phyloP scores from a whole-genome alignment of 768 basidiomycete species.

The Trametes cubensis region DNA sequence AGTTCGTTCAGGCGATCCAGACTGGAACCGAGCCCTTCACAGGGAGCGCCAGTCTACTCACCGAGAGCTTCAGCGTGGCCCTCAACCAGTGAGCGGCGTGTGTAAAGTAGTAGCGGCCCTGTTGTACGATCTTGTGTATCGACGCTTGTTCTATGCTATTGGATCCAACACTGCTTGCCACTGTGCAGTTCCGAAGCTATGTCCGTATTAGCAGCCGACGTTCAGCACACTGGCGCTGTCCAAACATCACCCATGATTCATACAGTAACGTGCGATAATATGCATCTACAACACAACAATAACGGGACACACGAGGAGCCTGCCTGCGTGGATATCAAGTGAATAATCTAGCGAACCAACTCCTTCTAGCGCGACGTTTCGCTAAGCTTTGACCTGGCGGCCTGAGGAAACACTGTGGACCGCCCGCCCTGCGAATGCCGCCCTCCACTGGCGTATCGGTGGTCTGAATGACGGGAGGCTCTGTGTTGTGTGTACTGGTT shows the following conservation, averaged over 20 bases:
- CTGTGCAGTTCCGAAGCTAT: too few species aligned
- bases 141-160: neutral
- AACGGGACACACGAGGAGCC: too few species aligned
- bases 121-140: neutral
- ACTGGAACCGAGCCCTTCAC: slow-evolving; percentile 59
- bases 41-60: slow-evolving; percentile 51
- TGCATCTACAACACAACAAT: too few species aligned
- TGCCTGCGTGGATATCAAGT: neutral
- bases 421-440: slow-evolving; percentile 2
- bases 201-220: too few species aligned
- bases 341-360: slow-evolving; percentile 2
- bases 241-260: too few species aligned
- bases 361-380: slow-evolving; percentile 1
- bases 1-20: slow-evolving; percentile 59
- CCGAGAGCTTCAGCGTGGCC: slow-evolving; percentile 43
- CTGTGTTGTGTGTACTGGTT: neutral
- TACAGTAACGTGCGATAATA: too few species aligned
- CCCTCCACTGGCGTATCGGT: neutral
- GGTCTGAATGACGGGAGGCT: neutral
- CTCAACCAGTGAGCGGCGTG: slow-evolving; percentile 28
- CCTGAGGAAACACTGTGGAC: slow-evolving; percentile 9
- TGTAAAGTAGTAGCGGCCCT: neutral
- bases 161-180: too few species aligned
- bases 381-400: neutral
- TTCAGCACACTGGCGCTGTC: too few species aligned